Evolutionary conservation across 768 basidiomycete species (phyloP), one percentile per base, ranked within the genome.

Genomic region (Trametes coccinea): DNA sequence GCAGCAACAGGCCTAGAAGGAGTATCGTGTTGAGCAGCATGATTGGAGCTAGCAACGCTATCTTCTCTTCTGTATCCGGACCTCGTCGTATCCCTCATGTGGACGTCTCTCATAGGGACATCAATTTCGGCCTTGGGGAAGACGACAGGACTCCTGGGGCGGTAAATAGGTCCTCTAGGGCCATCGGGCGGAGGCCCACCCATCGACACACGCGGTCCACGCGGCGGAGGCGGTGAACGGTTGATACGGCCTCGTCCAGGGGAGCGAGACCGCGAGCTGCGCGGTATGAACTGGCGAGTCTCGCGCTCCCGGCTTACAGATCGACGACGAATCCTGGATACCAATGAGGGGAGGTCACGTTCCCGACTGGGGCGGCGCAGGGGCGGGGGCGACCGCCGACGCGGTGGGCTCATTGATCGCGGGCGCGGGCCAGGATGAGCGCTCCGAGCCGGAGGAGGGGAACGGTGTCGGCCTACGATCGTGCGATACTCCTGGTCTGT

Each of bases 401-500:
- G 59, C 17, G 27, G 58, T 4, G 52, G 49, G 11, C 58, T 56
- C 41, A 48, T 9, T 9, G 62, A 64, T 6, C 58, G 62, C 44
- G 43, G 53, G 14, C 62, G 62, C 10, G 22, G 5, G 45, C 22
- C 30, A 40, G 52, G 43, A 58, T 37, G 45, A 30, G 17, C 16
- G 22, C 16, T 10, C 51, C 22, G 55, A 17, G 43, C 27, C 5
- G 33, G 48, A 2, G 44, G 49, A 3, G 61, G 61, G 14, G 53
- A 56, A 29, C 62, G 62, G 16, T 59, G 58, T 29, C 58, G 62
- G 34, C 58, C 58, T 17, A 53, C 57, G 30, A 64, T 60, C 11
- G 52, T 11, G 22, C 62, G 62, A 27, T 60, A 64, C 31, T 64
- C 62, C 16, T 64, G 53, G 43, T 64, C 54, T 1, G 62, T 64